phyloP scores from a whole-genome alignment of 352 stramenopile genomes.

The Pythium sp. region DNA sequence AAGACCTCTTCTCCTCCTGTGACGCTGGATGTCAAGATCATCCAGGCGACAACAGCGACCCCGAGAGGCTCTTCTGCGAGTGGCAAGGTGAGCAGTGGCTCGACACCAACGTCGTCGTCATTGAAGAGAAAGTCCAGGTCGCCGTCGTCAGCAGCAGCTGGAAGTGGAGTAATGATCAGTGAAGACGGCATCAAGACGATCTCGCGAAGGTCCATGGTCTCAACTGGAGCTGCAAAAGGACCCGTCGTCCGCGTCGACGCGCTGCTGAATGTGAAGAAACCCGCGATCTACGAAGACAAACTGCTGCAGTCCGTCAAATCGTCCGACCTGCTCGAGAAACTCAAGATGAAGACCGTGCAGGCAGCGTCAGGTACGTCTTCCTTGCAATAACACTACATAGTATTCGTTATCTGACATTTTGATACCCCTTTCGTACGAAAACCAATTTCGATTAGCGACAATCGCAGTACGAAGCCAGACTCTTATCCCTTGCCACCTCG shows the following conservation, averaged over 20 bases:
- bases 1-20: background rate
- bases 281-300: conserved; percentile 53
- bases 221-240: conserved; percentile 12
- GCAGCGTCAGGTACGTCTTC: conserved; percentile 34
- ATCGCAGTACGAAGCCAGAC: conserved; percentile 1
- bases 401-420: background rate
- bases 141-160: background rate
- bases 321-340: conserved; percentile 38
- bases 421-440: background rate
- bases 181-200: conserved; percentile 67
- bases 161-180: conserved; percentile 14
- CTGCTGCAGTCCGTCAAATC: conserved; percentile 47
- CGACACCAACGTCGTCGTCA: conserved; percentile 4
- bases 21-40: conserved; percentile 12
- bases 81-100: background rate
- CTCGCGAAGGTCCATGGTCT: conserved; percentile 27
- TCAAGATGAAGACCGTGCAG: conserved; percentile 47
- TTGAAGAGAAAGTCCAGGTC: conserved; percentile 2
- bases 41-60: conserved; percentile 2
- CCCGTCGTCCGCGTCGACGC: conserved; percentile 19
- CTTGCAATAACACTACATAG: background rate
- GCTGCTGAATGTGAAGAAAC: conserved; percentile 55
- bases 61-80: background rate
- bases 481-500: background rate
- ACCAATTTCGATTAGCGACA: background rate